A percentile compares a stretch with the other conserved stretches of the same genome.
Conservation (phyloP, 176 grass and related monocot genomes). For the Oryza brachyantha region DNA sequence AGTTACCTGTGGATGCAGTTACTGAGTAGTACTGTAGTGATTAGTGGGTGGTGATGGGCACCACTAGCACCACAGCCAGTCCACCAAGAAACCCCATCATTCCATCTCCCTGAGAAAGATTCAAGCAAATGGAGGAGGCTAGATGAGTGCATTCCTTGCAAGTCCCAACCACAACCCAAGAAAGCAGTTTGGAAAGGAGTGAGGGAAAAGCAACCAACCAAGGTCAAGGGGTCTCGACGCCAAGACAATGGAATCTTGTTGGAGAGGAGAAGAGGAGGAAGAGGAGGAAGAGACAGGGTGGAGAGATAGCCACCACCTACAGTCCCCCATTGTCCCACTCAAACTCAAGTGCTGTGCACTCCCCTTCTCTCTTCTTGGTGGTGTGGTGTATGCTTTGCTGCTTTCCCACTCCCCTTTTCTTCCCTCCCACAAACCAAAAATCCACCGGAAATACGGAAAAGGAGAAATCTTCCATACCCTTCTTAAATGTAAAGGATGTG, state of each 20-base stretch:
- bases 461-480: constrained; percentile 22
- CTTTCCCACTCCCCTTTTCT: constrained; percentile 20
- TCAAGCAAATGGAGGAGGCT: constrained; percentile 33
- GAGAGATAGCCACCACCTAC: constrained; percentile 27
- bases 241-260: constrained; percentile 25
- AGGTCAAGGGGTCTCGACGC: constrained; percentile 30
- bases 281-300: background rate
- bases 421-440: constrained; percentile 2
- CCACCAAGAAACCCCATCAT: constrained; percentile 57
- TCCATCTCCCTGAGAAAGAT: constrained; percentile 31
- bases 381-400: background rate
- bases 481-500: constrained; percentile 29
- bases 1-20: constrained; percentile 28
- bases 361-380: constrained; percentile 6
- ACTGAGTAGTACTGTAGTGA: constrained; percentile 12
- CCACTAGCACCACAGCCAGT: constrained; percentile 9
- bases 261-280: background rate
- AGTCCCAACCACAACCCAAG: constrained; percentile 37
- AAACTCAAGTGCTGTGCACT: constrained; percentile 29
- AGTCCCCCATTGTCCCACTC: constrained; percentile 39
- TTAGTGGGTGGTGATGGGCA: constrained; percentile 16
- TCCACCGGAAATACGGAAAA: background rate
- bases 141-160: constrained; percentile 43
- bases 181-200: constrained; percentile 42
- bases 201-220: constrained; percentile 40